Base-by-base conservation (phyloP, 768 basidiomycete species). In the Kwoniella sp. region DNA sequence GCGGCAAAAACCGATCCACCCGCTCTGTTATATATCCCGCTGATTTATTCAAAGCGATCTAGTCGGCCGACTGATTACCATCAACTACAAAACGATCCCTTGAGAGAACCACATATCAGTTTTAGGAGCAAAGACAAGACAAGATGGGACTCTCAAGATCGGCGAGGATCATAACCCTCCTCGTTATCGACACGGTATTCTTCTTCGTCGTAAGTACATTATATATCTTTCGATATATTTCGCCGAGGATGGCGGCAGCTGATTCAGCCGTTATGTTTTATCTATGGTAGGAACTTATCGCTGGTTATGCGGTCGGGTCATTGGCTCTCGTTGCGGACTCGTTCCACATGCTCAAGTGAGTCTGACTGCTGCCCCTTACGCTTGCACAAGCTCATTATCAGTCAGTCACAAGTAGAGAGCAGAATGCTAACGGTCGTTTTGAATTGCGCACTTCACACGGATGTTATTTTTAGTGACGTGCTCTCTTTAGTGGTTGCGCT, bases 341-440 rank as follows among this genome's bases (percentile, higher is more conserved):
- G 69, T 98, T 98, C 80, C 95, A 98, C 82, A 98, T 96, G 94
- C 88, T 97, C 82, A 97, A 97, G 93, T 94, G 68, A 65, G 88
- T 74, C 9, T 40, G 3, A 40, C 40, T 36, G n/a, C 9, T 15
- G 8, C 40, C 8, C 40, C 17, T 19, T 44, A 9, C 40, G 4
- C 40, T 44, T 3, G 13, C 13, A 33, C n/a, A n/a, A n/a, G n/a
- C n/a, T n/a, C n/a, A n/a, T n/a, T n/a, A n/a, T n/a, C n/a, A n/a
- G n/a, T n/a, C n/a, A n/a, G n/a, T n/a, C n/a, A n/a, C n/a, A 33
- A 13, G 33, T 5, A 33, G 33, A 33, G 33, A 33, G 13, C 33
- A 13, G 13, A 5, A 33, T 33, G 33, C 33, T 33, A 13, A 33
- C 33, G 33, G 33, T 33, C 33, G 33, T 13, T 33, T 33, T 13